phyloP scores from a whole-genome alignment of 768 basidiomycete genomes.

The Sarcomyxa edulis region DNA sequence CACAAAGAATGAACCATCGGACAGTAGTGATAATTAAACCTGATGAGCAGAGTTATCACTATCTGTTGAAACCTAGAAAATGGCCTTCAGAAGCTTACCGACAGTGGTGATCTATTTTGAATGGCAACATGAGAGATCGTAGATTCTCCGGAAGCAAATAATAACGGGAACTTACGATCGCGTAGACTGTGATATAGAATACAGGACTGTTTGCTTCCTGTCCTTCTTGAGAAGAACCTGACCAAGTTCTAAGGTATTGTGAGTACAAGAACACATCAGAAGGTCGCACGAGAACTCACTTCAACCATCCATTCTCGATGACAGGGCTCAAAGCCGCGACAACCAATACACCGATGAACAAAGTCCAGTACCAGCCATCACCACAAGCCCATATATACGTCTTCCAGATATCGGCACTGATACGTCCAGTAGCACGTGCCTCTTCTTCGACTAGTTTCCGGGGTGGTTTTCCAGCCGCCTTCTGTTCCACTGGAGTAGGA shows the following conservation, averaged over 20 bases:
- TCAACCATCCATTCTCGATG: slow-evolving; percentile 68
- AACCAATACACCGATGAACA: slow-evolving; percentile 47
- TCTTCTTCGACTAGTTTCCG: slow-evolving; percentile 86
- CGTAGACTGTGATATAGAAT: slow-evolving; percentile 72
- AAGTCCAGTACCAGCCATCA: slow-evolving; percentile 46
- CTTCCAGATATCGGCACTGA: slow-evolving; percentile 61
- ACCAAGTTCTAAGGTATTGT: slow-evolving; percentile 43
- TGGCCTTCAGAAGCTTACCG: slow-evolving; percentile 28
- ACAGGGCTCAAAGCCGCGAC: slow-evolving; percentile 63
- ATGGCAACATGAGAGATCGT: slow-evolving; percentile 7
- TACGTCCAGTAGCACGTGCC: slow-evolving; percentile 69
- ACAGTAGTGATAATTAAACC: slow-evolving; percentile 46
- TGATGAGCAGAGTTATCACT: slow-evolving; percentile 1
- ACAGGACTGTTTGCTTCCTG: slow-evolving; percentile 35
- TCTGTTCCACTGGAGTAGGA: slow-evolving; percentile 16
- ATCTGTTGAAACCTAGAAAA: background rate
- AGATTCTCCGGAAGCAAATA: background rate
- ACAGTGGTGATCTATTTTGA: slow-evolving; percentile 22
- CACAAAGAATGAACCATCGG: slow-evolving; percentile 71
- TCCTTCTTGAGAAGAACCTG: slow-evolving; percentile 37
- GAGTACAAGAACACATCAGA: background rate
- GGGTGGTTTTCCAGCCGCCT: slow-evolving; percentile 50
- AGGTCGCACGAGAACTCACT: slow-evolving; percentile 23
- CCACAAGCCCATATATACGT: slow-evolving; percentile 51
- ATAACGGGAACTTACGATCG: slow-evolving; percentile 41